Evolutionary conservation across 2,329 filamentous ascomycete genomes (phyloP), one percentile per base, ranked within the genome.

Genomic region (Pestalotiopsis fici): DNA sequence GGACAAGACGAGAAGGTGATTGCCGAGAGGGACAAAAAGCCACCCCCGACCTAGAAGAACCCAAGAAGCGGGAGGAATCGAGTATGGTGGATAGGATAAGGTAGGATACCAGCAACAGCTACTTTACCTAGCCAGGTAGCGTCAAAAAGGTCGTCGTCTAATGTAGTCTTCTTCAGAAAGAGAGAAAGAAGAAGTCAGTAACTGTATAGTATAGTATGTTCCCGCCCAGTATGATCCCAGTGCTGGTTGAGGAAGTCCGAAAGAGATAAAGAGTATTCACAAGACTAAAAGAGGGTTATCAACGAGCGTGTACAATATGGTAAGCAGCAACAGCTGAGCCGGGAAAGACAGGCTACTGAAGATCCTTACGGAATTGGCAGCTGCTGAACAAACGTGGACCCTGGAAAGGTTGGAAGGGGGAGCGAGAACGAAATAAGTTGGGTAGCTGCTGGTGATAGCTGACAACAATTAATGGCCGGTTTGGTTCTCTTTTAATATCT

Each of bases 401-500:
- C 63, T 65, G 50, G 63, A 37, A 65, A 63, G 37, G 59, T 21
- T 23, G 35, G 59, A 31, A 31, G 35, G 35, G 27, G 28, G 35
- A 31, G 28, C 43, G 43, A 50, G 43, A 21, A 11, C 35, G 28
- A 63, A 50, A 37, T 13, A 50, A 47, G 60, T 47, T 39, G 59
- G 15, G 28, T n/a, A 50, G 43, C 12, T 31, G 31, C 28, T 39
- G 63, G 18, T 55, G 62, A 56, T 57, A 65, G 27, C 28, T 37
- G 18, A n/a, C 27, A 59, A 15, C 50, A 35, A 65, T 65, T 47
- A 65, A 65, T 54, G 61, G 35, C 63, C 54, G 50, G 50, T 59
- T 59, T 57, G 13, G 63, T 65, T 57, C 63, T n/a, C 18, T 50
- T 65, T 65, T 65, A 57, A 65, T 65, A 65, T 65, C 54, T 57